Evolutionary conservation across 345 rosid species (phyloP).

Genomic region (Alliaria petiolata): DNA sequence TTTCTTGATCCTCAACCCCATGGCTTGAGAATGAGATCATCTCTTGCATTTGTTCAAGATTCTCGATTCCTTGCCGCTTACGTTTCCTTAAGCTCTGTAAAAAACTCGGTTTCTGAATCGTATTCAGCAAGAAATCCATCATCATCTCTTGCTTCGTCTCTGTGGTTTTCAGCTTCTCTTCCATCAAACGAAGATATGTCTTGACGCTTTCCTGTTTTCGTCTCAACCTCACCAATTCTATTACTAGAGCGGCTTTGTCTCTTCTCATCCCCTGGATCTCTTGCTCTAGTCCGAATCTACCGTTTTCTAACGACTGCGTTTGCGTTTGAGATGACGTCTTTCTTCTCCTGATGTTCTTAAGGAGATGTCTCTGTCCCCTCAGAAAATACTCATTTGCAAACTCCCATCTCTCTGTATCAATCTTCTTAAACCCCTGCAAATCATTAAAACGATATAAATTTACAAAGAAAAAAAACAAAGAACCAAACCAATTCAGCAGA

Average conservation of each 20-base stretch:
- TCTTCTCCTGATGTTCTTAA: slow-evolving; percentile 55
- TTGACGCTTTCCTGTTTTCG: slow-evolving; percentile 48
- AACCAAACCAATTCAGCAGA: not conserved
- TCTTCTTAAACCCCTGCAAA: slow-evolving; percentile 84
- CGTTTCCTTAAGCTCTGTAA: slow-evolving; percentile 38
- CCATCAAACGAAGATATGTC: slow-evolving; percentile 48
- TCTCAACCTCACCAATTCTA: slow-evolving; percentile 52
- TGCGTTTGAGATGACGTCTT: slow-evolving; percentile 23
- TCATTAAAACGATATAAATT: not conserved
- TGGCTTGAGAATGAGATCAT: not conserved
- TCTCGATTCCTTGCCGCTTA: slow-evolving; percentile 40
- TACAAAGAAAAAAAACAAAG: not conserved
- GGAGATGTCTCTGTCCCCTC: slow-evolving; percentile 57
- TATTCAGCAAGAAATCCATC: slow-evolving; percentile 64
- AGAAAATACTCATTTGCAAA: slow-evolving; percentile 64
- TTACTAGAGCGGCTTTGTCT: slow-evolving; percentile 48
- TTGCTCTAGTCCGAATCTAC: slow-evolving; percentile 42
- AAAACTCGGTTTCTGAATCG: slow-evolving; percentile 47
- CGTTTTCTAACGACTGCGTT: slow-evolving; percentile 32
- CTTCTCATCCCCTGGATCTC: slow-evolving; percentile 46
- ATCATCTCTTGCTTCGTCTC: slow-evolving; percentile 54
- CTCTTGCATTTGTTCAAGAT: slow-evolving; percentile 23
- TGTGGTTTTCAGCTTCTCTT: slow-evolving; percentile 40
- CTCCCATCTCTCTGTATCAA: slow-evolving; percentile 92
- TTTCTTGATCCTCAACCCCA: slow-evolving; percentile 11